phyloP scores from a whole-genome alignment of 2,329 filamentous ascomycete genomes.

The Verticillium tricorpus region DNA sequence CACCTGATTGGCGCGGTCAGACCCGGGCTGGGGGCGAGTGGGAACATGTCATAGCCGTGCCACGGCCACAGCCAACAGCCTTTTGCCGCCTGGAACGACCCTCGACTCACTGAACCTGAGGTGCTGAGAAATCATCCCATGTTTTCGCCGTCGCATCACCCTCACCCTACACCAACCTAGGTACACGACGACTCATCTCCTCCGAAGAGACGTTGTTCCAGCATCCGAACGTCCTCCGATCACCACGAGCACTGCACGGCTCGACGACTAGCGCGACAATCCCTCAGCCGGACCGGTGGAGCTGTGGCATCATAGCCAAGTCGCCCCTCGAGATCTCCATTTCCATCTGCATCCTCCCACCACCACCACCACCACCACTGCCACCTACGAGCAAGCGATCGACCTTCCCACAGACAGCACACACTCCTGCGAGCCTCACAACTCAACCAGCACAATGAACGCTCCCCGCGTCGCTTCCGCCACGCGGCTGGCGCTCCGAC shows the following conservation, averaged over 20 bases:
- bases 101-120: neutral
- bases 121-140: conserved; percentile 5
- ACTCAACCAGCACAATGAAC: neutral
- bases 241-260: neutral
- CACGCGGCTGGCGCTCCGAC: conserved; percentile 10
- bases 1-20: conserved; percentile 7
- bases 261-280: neutral
- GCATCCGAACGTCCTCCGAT: neutral
- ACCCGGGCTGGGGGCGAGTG: neutral
- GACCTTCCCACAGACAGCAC: neutral
- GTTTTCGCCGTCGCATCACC: neutral
- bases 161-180: neutral
- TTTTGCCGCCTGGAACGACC: too few relatives aligned
- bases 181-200: neutral
- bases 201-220: too few relatives aligned
- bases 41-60: conserved; percentile 12
- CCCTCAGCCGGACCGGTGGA: neutral
- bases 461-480: neutral
- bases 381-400: neutral
- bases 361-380: neutral
- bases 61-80: neutral
- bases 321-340: neutral
- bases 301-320: conserved; percentile 1
- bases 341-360: neutral
- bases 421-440: neutral